Evolutionary conservation across 768 basidiomycete species (phyloP).

Genomic region (Termitomyces sp.): DNA sequence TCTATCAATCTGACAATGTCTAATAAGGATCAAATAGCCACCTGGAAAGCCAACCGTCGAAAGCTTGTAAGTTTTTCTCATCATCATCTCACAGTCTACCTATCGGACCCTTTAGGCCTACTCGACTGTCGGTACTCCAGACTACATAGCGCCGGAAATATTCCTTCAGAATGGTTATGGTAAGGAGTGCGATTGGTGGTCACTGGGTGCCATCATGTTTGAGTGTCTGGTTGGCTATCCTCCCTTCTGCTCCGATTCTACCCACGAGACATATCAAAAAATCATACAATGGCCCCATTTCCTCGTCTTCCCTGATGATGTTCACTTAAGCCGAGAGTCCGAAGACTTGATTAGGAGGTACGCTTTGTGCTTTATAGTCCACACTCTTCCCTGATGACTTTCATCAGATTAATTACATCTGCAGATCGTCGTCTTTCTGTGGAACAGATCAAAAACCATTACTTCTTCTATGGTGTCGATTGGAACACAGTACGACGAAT

Average conservation of each 20-base stretch:
- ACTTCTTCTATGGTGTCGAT: constrained; percentile 95
- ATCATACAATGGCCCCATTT: constrained; percentile 92
- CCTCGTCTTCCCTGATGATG: constrained; percentile 89
- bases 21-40: constrained; percentile 89
- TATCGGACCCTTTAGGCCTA: constrained; percentile 61
- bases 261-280: constrained; percentile 97
- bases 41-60: constrained; percentile 97
- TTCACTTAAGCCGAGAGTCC: constrained; percentile 86
- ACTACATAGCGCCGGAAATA: constrained; percentile 96
- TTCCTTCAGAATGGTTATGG: constrained; percentile 97
- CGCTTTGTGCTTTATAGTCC: constrained; percentile 16
- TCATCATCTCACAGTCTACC: background rate
- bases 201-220: constrained; percentile 97
- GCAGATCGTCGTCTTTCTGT: constrained; percentile 74
- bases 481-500: constrained; percentile 87
- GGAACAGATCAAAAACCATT: constrained; percentile 87
- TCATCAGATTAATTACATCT: constrained; percentile 72
- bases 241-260: constrained; percentile 92
- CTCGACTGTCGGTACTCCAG: constrained; percentile 96
- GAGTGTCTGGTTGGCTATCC: constrained; percentile 97
- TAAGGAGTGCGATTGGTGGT: constrained; percentile 99
- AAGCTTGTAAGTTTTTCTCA: constrained; percentile 65
- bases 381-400: background rate
- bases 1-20: constrained; percentile 96
- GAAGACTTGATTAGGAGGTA: constrained; percentile 87